These are phyloP conservation scores for Prunus fruticosa DNA, from an alignment of 306 rosid genomes.

Conservation along the genomic window DNA sequence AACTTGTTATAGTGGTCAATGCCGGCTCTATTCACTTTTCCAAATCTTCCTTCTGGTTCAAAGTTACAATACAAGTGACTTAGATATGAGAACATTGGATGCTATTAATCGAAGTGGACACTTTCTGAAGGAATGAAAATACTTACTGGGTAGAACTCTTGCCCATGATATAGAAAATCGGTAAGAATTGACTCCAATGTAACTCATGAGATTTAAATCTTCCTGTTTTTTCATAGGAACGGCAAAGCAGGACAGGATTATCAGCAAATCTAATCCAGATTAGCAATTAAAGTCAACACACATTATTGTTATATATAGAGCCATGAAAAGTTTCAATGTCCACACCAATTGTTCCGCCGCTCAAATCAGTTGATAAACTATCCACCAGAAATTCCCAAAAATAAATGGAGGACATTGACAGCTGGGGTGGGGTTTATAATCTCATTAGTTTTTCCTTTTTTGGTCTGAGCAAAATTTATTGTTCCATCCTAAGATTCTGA, in stretches of 20 bases:
- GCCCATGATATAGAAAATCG: conserved; percentile 85
- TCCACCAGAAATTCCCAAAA: no score
- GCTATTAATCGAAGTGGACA: neutral
- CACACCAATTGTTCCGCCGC: no score
- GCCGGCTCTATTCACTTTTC: conserved; percentile 54
- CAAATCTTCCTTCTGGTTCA: conserved; percentile 61
- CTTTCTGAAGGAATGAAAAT: neutral
- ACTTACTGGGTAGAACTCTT: conserved; percentile 62
- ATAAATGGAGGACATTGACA: neutral
- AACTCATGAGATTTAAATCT: conserved; percentile 51
- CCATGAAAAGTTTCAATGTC: no score
- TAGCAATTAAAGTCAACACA: no score
- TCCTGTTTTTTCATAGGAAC: conserved; percentile 41
- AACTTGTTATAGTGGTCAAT: conserved; percentile 41
- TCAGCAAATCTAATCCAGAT: no score
- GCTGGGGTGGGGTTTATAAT: neutral
- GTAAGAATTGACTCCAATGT: conserved; percentile 57
- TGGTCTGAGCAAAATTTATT: neutral
- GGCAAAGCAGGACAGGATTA: neutral
- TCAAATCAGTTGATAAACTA: no score
- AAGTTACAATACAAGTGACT: neutral
- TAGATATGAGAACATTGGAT: neutral
- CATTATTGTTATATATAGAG: no score
- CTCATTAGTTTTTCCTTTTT: neutral
- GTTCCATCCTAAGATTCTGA: neutral